These are phyloP conservation scores for Lentinula detonsa DNA, from an alignment of 768 basidiomycete species.

Conservation along the genomic window DNA sequence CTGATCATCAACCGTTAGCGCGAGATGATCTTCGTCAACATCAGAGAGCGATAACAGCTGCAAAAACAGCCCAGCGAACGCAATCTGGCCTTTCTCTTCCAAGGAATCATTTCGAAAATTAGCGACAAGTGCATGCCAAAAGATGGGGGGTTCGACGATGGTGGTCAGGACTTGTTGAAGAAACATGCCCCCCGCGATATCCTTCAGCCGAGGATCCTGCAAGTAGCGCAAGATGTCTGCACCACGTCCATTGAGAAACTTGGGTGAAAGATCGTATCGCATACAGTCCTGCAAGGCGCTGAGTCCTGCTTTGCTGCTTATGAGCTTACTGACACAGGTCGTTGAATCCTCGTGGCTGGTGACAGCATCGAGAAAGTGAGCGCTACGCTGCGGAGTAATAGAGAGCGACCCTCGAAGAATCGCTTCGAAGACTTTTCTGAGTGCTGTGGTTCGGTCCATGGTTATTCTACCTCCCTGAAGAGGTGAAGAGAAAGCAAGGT, in stretches of 20 bases:
- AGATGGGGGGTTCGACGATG: constrained; percentile 46
- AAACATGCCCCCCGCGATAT: constrained; percentile 35
- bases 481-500: neutral
- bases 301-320: constrained; percentile 25
- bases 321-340: constrained; percentile 31
- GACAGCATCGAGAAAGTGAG: constrained; percentile 40
- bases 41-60: constrained; percentile 36
- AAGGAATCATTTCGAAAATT: constrained; percentile 29
- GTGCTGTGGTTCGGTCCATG: neutral
- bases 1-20: constrained; percentile 20
- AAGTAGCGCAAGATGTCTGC: constrained; percentile 31
- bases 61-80: constrained; percentile 45
- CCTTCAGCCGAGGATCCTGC: constrained; percentile 26
- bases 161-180: constrained; percentile 30
- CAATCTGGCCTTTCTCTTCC: constrained; percentile 24
- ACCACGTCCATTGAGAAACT: constrained; percentile 38
- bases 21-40: constrained; percentile 22
- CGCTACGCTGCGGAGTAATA: neutral
- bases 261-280: constrained; percentile 27
- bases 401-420: neutral
- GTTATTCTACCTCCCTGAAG: neutral
- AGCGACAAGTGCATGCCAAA: constrained; percentile 35
- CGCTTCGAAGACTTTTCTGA: neutral
- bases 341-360: constrained; percentile 31
- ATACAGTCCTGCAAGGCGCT: constrained; percentile 34